Percentiles rank a stretch among this genome's conserved stretches.
Conservation (phyloP, 148 eudicot genomes). For the Camellia japonica region DNA sequence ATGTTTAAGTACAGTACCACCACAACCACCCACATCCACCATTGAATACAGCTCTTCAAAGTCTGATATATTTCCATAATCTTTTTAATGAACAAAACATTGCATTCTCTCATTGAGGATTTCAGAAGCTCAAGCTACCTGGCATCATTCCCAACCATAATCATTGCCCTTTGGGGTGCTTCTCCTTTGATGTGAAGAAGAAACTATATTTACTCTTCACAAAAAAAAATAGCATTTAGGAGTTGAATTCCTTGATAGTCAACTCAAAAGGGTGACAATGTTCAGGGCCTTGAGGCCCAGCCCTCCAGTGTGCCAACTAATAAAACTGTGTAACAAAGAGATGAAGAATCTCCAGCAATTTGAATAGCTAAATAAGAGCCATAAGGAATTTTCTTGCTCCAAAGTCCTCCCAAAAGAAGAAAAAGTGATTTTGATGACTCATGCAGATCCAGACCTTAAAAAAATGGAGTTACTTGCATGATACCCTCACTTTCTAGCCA, state of each 20-base stretch:
- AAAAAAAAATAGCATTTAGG: background rate
- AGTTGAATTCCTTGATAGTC: background rate
- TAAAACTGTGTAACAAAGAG: background rate
- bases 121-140: no score
- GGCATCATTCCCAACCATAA: background rate
- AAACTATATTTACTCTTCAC: background rate
- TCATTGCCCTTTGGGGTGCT: background rate
- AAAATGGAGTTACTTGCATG: background rate
- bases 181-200: background rate
- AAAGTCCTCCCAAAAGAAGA: background rate
- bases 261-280: background rate
- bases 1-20: no score
- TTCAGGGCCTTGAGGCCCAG: background rate
- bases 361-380: slow-evolving; percentile 2
- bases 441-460: background rate
- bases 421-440: no score
- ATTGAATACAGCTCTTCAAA: no score
- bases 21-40: no score
- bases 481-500: background rate
- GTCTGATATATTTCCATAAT: no score
- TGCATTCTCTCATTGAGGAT: no score
- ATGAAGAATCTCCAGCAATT: background rate
- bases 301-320: background rate
- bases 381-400: background rate
- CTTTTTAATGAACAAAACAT: no score